Percentiles rank a stretch among this genome's conserved stretches.
Conservation (phyloP, 495 filamentous ascomycete species). For the Aspergillus carlsbadensis region DNA sequence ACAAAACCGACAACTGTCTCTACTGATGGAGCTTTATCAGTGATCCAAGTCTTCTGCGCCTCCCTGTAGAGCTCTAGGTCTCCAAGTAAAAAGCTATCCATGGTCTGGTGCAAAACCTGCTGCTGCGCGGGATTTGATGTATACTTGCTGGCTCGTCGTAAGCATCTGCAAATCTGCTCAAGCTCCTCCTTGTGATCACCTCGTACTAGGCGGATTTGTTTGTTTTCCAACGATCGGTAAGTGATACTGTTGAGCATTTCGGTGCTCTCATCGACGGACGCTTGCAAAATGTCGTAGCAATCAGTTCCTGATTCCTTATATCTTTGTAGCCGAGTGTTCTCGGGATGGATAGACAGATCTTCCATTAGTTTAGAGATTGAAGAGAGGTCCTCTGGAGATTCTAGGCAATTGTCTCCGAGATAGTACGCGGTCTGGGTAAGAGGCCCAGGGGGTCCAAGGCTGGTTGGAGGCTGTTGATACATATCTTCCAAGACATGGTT, state of each 20-base stretch:
- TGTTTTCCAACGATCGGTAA: not conserved
- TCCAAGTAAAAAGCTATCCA: conserved; percentile 36
- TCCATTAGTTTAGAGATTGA: conserved; percentile 19
- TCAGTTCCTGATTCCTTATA: not conserved
- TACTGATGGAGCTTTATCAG: conserved; percentile 37
- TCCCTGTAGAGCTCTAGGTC: conserved; percentile 33
- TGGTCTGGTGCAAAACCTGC: not conserved
- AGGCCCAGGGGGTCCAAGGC: conserved; percentile 23
- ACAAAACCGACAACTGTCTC: conserved; percentile 50
- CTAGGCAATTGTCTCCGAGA: conserved; percentile 19
- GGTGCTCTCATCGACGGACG: conserved; percentile 21
- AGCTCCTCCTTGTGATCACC: conserved; percentile 32
- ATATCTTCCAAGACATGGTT: conserved; percentile 12
- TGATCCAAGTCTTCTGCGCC: conserved; percentile 39
- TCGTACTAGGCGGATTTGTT: conserved; percentile 14
- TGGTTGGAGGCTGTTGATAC: conserved; percentile 16
- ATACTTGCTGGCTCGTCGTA: conserved; percentile 25
- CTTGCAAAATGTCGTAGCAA: conserved; percentile 29
- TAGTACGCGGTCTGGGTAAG: conserved; percentile 28
- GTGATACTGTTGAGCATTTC: not conserved
- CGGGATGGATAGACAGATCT: conserved; percentile 21
- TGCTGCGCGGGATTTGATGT: conserved; percentile 23
- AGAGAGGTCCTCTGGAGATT: conserved; percentile 21
- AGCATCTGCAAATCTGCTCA: conserved; percentile 12
- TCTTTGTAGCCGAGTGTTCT: conserved; percentile 32